These are phyloP conservation scores for Hydnomerulius pinastri DNA, from an alignment of 768 basidiomycete species.

Conservation along the genomic window DNA sequence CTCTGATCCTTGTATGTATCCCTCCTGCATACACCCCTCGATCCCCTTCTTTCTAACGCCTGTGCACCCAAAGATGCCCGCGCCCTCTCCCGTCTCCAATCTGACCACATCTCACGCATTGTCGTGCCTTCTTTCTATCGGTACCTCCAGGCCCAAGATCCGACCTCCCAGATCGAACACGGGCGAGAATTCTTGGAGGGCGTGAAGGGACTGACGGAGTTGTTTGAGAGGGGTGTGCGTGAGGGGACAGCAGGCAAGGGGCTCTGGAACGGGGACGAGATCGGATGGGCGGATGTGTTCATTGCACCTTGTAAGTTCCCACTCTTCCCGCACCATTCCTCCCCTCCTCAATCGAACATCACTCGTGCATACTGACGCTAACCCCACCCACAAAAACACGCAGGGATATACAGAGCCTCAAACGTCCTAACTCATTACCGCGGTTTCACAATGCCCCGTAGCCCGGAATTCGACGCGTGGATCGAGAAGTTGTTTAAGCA, in stretches of 20 bases:
- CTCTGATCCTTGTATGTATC: slow-evolving; percentile 57
- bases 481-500: slow-evolving; percentile 55
- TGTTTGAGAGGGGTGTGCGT: slow-evolving; percentile 57
- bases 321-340: no score
- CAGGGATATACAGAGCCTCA: slow-evolving; percentile 69
- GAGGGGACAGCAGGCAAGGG: slow-evolving; percentile 52
- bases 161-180: slow-evolving; percentile 47
- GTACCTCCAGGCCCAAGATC: slow-evolving; percentile 69
- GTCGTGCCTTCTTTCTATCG: slow-evolving; percentile 76
- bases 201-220: slow-evolving; percentile 49
- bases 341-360: no score
- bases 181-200: slow-evolving; percentile 57
- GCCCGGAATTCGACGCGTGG: slow-evolving; percentile 53
- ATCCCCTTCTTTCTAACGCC: neutral
- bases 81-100: slow-evolving; percentile 65
- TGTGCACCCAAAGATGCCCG: slow-evolving; percentile 52
- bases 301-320: slow-evolving; percentile 71
- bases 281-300: slow-evolving; percentile 69
- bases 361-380: neutral
- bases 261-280: slow-evolving; percentile 57
- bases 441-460: slow-evolving; percentile 57
- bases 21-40: neutral
- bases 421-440: slow-evolving; percentile 69
- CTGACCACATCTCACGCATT: slow-evolving; percentile 64
- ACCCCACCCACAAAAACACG: no score